Evolutionary conservation across 75 land plant genomes (phyloP).

Genomic region (Sequoiadendron giganteum): DNA sequence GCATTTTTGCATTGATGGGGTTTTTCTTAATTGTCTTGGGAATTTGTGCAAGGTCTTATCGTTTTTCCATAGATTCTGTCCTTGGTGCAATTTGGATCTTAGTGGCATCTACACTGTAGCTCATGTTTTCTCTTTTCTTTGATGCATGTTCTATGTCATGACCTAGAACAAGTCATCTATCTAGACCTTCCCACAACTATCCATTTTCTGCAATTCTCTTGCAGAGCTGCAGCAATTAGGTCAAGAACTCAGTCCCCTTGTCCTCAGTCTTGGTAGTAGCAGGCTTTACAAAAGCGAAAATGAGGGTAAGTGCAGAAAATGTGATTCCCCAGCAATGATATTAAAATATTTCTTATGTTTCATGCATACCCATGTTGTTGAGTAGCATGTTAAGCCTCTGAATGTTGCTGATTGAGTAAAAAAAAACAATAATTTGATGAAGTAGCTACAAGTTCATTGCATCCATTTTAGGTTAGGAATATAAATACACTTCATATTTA

Average conservation of each 20-base stretch:
- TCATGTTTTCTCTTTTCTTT: not conserved
- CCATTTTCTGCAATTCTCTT: not conserved
- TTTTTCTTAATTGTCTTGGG: not conserved
- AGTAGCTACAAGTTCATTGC: not conserved
- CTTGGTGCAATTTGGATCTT: not conserved
- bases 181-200: not conserved
- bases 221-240: not conserved
- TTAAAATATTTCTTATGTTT: not conserved
- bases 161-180: not conserved
- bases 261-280: not conserved
- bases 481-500: not conserved
- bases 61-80: not conserved
- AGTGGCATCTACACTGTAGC: not conserved
- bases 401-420: not conserved
- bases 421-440: not conserved
- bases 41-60: not conserved
- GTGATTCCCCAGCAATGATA: not conserved
- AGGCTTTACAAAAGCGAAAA: not conserved
- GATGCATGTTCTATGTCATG: not conserved
- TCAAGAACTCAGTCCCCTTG: not conserved
- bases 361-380: not conserved
- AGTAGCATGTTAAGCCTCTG: not conserved
- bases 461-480: not conserved
- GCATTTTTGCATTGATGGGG: not conserved
- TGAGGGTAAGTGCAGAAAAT: constrained; percentile 2